Percentiles rank a stretch among this genome's conserved stretches.
These are phyloP conservation scores for Chytridiales sp. DNA, from an alignment of 371 early-diverging fungal species.

Conservation along the genomic window DNA sequence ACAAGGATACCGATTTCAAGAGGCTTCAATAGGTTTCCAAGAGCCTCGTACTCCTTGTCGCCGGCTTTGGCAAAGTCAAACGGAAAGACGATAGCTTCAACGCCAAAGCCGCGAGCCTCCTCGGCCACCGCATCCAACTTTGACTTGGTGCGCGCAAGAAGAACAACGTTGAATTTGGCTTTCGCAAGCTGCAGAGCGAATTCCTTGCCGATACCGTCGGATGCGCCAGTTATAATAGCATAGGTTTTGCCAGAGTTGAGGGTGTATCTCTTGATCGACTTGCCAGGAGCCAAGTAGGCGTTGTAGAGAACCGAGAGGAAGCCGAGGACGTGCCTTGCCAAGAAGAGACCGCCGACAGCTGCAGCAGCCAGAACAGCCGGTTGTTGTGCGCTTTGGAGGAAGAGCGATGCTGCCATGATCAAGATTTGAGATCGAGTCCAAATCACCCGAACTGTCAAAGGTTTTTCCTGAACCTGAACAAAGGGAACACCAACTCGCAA, in stretches of 20 bases:
- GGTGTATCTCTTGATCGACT: slow-evolving; percentile 69
- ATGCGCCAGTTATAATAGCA: slow-evolving; percentile 97
- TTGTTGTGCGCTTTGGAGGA: too few relatives aligned
- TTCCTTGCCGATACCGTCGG: slow-evolving; percentile 97
- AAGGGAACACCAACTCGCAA: too few relatives aligned
- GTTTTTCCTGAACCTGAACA: too few relatives aligned
- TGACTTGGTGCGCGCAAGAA: slow-evolving; percentile 82
- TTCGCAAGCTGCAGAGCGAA: slow-evolving; percentile 89
- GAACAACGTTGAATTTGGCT: slow-evolving; percentile 80
- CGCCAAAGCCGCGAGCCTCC: slow-evolving; percentile 62
- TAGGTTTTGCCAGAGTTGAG: slow-evolving; percentile 74
- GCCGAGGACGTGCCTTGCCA: slow-evolving; percentile 9
- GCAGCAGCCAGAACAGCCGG: slow-evolving; percentile 11
- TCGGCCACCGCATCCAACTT: slow-evolving; percentile 80
- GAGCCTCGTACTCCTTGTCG: slow-evolving; percentile 64
- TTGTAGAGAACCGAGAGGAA: slow-evolving; percentile 13
- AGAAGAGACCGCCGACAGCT: slow-evolving; percentile 20
- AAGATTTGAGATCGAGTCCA: too few relatives aligned
- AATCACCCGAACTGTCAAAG: too few relatives aligned
- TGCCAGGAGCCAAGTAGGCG: slow-evolving; percentile 17
- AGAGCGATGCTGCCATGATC: too few relatives aligned
- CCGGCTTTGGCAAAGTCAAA: slow-evolving; percentile 77
- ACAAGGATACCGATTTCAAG: slow-evolving; percentile 67
- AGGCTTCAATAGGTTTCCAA: slow-evolving; percentile 56
- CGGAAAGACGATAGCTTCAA: slow-evolving; percentile 70